Evolutionary conservation across 768 basidiomycete species (phyloP), one percentile per base, ranked within the genome.

Genomic region (Termitomyces sp.): DNA sequence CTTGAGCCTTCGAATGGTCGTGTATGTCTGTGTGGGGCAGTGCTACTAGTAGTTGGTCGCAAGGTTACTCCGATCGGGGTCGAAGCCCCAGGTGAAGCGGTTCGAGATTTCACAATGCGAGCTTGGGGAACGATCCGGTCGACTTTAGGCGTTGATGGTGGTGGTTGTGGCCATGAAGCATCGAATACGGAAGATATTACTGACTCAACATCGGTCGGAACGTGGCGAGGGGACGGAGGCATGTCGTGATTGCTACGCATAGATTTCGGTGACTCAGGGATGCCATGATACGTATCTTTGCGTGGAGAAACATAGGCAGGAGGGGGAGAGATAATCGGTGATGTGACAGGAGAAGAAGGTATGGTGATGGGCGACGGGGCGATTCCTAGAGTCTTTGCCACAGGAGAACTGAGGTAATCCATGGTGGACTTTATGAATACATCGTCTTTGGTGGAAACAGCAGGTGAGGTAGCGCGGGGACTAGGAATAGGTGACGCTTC

Each of bases 351-450:
- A 13, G 48, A 50, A 39, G 49, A 39, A 18, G 54, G 54, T 40
- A 59, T 41, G 4, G 54, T n/a, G 12, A 60, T 32, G 36, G 61
- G 7, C 9, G 74, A 68, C 16, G 69, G 50, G 0, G 61, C 56
- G 31, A 77, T 69, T 18, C 78, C 78, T 1, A 78, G 70, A 0
- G 73, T 62, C 52, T 73, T 71, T 5, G 77, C 76, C 0, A 73
- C 68, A 2, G 77, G 75, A 12, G 75, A 78, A 10, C 71, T 70
- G n/a, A 80, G 64, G 50, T 80, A 79, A 23, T 71, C 68, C 33
- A 77, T 51, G 2, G 78, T 79, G 7, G 77, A 77, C 7, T 63
- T 65, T 62, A 74, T 70, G 63, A 79, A 79, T 0, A 67, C 68
- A 7, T 69, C 68, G 51, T 80, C 76, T 11, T 76, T 74, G 12